Conservation (phyloP, 352 stramenopile genomes). For the Phytophthora hibernalis region DNA sequence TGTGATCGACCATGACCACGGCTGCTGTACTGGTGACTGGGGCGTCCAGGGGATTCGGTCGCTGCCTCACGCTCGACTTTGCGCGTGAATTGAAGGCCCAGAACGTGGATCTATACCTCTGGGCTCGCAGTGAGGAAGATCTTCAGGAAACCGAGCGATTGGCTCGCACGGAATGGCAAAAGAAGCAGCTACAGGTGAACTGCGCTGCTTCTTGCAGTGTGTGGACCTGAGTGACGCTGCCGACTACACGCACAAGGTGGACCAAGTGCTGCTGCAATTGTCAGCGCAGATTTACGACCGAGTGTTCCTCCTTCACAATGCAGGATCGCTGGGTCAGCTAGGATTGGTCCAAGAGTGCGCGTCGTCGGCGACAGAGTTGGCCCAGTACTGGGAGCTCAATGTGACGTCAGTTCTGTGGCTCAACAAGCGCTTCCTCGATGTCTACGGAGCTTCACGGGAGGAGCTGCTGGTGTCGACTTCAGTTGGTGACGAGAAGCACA, state of each 20-base stretch:
- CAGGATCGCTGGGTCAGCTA: constrained; percentile 77
- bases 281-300: constrained; percentile 42
- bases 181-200: background rate
- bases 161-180: constrained; percentile 41
- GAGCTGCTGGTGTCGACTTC: constrained; percentile 29
- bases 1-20: background rate
- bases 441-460: constrained; percentile 55
- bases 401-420: constrained; percentile 87
- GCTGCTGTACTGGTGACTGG: constrained; percentile 78
- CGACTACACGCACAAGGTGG: constrained; percentile 63
- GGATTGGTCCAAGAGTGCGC: constrained; percentile 59
- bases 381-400: constrained; percentile 82
- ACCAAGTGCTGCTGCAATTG: constrained; percentile 42
- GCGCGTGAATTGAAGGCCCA: constrained; percentile 37
- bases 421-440: constrained; percentile 77
- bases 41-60: constrained; percentile 84
- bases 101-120: constrained; percentile 69
- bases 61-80: constrained; percentile 79
- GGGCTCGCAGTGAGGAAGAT: constrained; percentile 54
- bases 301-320: constrained; percentile 86
- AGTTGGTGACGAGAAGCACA: constrained; percentile 4
- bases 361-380: constrained; percentile 48
- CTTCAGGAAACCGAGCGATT: constrained; percentile 65
- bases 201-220: constrained; percentile 45
- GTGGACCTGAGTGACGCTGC: constrained; percentile 56